Conservation (phyloP, 1,284 basidiomycete genomes). For the Ganoderma leucocontextum region DNA sequence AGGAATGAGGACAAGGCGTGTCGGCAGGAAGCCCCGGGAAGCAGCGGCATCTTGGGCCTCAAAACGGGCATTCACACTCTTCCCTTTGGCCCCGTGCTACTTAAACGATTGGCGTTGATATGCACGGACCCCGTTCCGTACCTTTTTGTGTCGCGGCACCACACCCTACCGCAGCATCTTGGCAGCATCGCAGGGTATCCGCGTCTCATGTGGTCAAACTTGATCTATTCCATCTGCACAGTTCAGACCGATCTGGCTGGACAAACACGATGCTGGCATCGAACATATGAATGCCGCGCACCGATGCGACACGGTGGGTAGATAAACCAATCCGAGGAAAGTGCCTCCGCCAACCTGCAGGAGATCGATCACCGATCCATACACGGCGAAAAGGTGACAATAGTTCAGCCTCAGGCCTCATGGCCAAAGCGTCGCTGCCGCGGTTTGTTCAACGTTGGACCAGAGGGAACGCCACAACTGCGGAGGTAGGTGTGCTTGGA, state of each 20-base stretch:
- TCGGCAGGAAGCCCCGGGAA: constrained; percentile 20
- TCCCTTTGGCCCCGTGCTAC: constrained; percentile 13
- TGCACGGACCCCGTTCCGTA: constrained; percentile 1
- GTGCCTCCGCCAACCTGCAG: neutral
- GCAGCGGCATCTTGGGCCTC: constrained; percentile 23
- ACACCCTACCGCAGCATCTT: constrained; percentile 16
- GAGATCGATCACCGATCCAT: neutral
- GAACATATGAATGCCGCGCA: neutral
- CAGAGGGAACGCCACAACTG: neutral
- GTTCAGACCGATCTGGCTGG: neutral
- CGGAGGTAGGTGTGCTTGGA: neutral
- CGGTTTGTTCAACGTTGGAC: neutral
- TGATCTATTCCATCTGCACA: constrained; percentile 11
- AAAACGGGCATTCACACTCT: constrained; percentile 20
- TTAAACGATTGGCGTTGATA: constrained; percentile 18
- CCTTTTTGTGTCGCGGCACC: constrained; percentile 2
- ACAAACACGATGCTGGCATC: neutral
- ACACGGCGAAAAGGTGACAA: neutral
- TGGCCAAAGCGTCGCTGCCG: neutral
- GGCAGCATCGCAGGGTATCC: neutral
- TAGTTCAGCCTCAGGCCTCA: neutral
- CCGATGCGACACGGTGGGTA: neutral
- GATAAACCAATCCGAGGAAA: neutral
- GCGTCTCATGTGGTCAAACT: neutral
- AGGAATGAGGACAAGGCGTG: constrained; percentile 23